These are phyloP conservation scores for Psilocybe cubensis DNA, from an alignment of 768 basidiomycete species.

Conservation along the genomic window DNA sequence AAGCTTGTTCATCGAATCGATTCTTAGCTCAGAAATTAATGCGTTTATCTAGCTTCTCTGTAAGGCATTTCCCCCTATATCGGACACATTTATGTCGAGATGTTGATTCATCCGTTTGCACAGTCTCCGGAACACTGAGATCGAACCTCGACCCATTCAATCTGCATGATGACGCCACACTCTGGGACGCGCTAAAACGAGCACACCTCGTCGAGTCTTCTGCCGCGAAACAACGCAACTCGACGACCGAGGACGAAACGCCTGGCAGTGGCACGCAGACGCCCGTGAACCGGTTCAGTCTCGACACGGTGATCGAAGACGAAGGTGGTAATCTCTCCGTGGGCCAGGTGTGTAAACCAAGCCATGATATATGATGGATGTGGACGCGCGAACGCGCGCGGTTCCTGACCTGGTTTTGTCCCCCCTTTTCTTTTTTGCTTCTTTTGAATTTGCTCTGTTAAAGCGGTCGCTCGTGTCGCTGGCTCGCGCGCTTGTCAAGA, in stretches of 20 bases:
- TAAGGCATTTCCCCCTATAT: slow-evolving; percentile 25
- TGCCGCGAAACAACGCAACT: slow-evolving; percentile 34
- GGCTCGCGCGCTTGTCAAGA: slow-evolving; percentile 87
- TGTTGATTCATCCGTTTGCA: slow-evolving; percentile 8
- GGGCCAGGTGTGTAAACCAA: slow-evolving; percentile 50
- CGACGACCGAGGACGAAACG: slow-evolving; percentile 32
- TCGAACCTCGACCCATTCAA: slow-evolving; percentile 92
- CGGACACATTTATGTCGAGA: not conserved
- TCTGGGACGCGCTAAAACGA: slow-evolving; percentile 89
- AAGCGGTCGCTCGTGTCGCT: slow-evolving; percentile 85
- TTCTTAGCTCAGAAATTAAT: slow-evolving; percentile 13
- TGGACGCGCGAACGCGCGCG: too few relatives aligned
- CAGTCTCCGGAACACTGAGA: slow-evolving; percentile 81
- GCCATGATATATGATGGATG: not conserved
- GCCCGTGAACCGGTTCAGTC: slow-evolving; percentile 67
- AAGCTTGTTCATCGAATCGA: slow-evolving; percentile 28
- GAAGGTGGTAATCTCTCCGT: slow-evolving; percentile 87
- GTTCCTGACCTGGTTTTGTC: not conserved
- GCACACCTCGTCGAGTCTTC: slow-evolving; percentile 75
- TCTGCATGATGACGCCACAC: slow-evolving; percentile 72
- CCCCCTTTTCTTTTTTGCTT: not conserved
- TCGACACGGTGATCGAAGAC: slow-evolving; percentile 85
- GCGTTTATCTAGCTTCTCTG: slow-evolving; percentile 44
- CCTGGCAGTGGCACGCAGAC: slow-evolving; percentile 46
- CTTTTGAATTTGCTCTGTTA: not conserved